Percentiles rank a stretch among this genome's conserved stretches.
Evolutionary conservation across 306 rosid genomes (phyloP).

Genomic region (Potentilla sterilis): DNA sequence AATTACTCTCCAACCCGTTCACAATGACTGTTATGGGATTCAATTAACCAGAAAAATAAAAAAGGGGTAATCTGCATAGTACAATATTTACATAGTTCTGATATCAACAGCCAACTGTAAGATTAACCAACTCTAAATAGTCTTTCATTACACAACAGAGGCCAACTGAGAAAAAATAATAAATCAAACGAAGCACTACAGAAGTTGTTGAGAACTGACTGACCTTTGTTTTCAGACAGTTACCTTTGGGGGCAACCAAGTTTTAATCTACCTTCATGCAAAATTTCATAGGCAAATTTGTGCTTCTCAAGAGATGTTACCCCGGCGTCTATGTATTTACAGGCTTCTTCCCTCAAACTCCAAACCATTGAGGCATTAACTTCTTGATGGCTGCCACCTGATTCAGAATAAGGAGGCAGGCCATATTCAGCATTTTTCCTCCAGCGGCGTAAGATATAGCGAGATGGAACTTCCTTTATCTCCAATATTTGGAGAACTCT

Average conservation of each 20-base stretch:
- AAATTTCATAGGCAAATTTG: constrained; percentile 84
- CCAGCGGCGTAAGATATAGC: constrained; percentile 86
- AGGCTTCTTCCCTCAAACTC: constrained; percentile 95
- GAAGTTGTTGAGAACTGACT: constrained; percentile 34
- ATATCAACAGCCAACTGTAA: constrained; percentile 21
- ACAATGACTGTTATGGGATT: background rate
- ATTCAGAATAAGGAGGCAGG: constrained; percentile 58
- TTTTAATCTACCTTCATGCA: constrained; percentile 89
- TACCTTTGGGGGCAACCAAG: constrained; percentile 90
- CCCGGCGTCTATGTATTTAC: constrained; percentile 87
- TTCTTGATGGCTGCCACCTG: constrained; percentile 72
- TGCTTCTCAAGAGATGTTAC: constrained; percentile 77
- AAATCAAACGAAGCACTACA: constrained; percentile 29
- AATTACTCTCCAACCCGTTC: background rate
- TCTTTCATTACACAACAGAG: constrained; percentile 31
- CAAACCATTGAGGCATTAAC: constrained; percentile 75
- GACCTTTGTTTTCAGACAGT: constrained; percentile 17
- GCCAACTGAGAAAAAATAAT: constrained; percentile 19
- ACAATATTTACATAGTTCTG: constrained; percentile 19
- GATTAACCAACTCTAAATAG: constrained; percentile 17
- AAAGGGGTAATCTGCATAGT: constrained; percentile 10
- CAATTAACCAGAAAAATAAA: background rate
- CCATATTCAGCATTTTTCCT: constrained; percentile 87
- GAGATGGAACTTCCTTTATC: constrained; percentile 75
- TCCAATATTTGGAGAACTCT: constrained; percentile 87